Base-by-base conservation (phyloP, 176 grass and related monocot genomes). In the Poa annua region DNA sequence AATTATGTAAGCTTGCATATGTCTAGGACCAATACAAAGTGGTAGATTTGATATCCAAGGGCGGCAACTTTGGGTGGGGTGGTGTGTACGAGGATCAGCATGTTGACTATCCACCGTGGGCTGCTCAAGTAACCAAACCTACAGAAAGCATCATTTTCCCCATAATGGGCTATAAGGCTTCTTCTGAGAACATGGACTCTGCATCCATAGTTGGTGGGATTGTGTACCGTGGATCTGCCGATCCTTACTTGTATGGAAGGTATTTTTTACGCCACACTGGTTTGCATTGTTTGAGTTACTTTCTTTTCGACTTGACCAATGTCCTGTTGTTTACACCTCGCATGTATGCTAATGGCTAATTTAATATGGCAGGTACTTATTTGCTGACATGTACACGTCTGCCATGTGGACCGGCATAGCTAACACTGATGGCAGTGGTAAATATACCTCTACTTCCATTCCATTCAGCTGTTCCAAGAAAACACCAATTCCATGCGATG, bases 201-300 rank as follows among this genome's bases (percentile, higher is more conserved):
- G 54, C 86, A 83, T 86, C 90, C 3, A 92, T 92, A 34, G 82
- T 19, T 14, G 90, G 90, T 21, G 86, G 83, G 66, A 80, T 80
- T 79, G 86, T 92, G 25, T 92, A 86, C 26, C 72, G 83, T 11
- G 84, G 82, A 0, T 83, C 55, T 51, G 51, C 74, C 8, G 90
- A 92, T 61, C 90, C 90, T 21, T 92, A 66, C 73, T 47, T 92
- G 78, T 61, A 84, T 76, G 90, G 86, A 85, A 92, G 90, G 90
- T 71, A 87, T 12, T 60, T 0, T 60, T 25, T 60, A 60, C 3
- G 10, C 56, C 21, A 10, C 24, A 60, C 13, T 44, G 15, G 33
- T 26, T 66, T 66, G 33, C 78, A 81, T 81, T 78, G 0, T 56
- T 80, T 52, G 15, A 34, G 52, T 26, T 9, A 33, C 71, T 57